Conservation (phyloP, 257 asterid genomes). For the Handroanthus guayacan region DNA sequence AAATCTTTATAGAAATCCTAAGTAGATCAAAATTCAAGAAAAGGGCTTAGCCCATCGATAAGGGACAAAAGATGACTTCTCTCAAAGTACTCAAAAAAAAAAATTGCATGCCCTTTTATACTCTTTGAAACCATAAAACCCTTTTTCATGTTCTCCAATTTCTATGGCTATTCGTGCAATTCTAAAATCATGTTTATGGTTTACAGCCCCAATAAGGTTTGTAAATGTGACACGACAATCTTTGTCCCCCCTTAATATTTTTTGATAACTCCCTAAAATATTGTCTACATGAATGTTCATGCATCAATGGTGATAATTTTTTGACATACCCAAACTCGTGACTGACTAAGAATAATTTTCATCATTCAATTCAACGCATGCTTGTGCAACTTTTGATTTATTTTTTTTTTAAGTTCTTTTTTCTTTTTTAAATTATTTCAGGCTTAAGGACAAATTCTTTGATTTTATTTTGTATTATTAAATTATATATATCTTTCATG, state of each 20-base stretch:
- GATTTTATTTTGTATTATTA: not conserved
- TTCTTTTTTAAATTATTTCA: constrained; percentile 10
- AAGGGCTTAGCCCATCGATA: constrained; percentile 31
- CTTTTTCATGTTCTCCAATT: constrained; percentile 10
- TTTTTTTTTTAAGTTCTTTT: not conserved
- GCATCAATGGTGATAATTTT: not conserved
- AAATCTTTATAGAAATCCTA: constrained; percentile 29
- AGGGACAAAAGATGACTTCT: constrained; percentile 40
- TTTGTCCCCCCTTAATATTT: constrained; percentile 40
- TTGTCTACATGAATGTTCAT: not conserved
- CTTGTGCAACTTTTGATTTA: not conserved
- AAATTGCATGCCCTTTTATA: constrained; percentile 52
- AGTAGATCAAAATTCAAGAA: constrained; percentile 39
- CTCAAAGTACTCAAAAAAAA: constrained; percentile 41
- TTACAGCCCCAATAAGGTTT: constrained; percentile 47
- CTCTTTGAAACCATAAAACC: constrained; percentile 42
- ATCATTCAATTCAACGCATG: constrained; percentile 42
- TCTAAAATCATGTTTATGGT: constrained; percentile 52
- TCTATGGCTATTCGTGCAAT: constrained; percentile 46
- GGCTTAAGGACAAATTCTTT: constrained; percentile 1
- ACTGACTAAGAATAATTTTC: constrained; percentile 23
- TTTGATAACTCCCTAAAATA: not conserved
- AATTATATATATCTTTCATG: not conserved
- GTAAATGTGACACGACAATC: constrained; percentile 49
- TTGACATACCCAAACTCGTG: not conserved